Evolutionary conservation across 1,284 basidiomycete genomes (phyloP).

Genomic region (Butyriboletus appendiculatus): DNA sequence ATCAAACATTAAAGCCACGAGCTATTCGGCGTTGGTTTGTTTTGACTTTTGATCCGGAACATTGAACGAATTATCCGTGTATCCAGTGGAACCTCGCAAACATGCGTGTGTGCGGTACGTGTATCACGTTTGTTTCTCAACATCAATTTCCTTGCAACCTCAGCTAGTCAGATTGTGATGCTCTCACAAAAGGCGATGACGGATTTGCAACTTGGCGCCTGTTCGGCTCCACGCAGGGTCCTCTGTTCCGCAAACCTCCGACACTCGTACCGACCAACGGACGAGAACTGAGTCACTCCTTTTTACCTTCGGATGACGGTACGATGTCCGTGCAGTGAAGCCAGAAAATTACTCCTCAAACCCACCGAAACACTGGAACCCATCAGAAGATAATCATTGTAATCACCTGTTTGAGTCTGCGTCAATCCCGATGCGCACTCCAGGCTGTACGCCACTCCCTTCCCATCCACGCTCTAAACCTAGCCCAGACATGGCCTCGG

Average conservation of each 20-base stretch:
- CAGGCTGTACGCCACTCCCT: background rate
- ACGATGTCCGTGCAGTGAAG: background rate
- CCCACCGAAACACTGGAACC: too few species aligned
- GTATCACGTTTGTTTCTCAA: background rate
- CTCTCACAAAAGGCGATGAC: too few species aligned
- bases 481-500: background rate
- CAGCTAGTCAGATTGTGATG: background rate
- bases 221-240: background rate
- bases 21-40: too few species aligned
- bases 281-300: background rate
- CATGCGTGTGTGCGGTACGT: background rate
- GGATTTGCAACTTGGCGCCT: too few species aligned
- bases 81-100: background rate
- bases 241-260: background rate
- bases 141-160: background rate
- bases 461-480: background rate
- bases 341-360: too few species aligned
- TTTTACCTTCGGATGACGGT: background rate
- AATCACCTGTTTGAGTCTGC: too few species aligned
- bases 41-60: background rate
- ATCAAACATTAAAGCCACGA: background rate
- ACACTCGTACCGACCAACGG: background rate
- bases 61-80: background rate
- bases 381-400: too few species aligned
- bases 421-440: too few species aligned